Conservation (phyloP, 768 basidiomycete species). For the Dacryopinax primogenitus region DNA sequence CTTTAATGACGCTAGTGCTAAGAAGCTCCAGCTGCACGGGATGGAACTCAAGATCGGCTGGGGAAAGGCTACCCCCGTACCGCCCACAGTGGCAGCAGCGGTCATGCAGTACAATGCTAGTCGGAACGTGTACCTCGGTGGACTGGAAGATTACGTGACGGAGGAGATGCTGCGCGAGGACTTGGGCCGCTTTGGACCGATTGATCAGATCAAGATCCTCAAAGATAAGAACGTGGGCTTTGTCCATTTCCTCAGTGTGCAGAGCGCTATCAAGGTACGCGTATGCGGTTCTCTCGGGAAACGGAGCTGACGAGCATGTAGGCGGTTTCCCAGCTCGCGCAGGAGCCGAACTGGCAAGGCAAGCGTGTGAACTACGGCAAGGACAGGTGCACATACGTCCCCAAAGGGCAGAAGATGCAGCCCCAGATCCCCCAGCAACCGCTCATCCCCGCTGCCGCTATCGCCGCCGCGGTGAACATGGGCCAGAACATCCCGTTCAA, state of each 20-base stretch:
- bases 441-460: conserved; percentile 21
- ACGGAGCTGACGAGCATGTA: conserved; percentile 23
- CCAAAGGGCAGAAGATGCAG: conserved; percentile 67
- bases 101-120: conserved; percentile 88
- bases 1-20: conserved; percentile 91
- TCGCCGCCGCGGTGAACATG: conserved; percentile 12
- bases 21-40: conserved; percentile 83
- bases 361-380: conserved; percentile 98
- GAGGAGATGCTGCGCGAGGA: conserved; percentile 90
- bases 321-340: conserved; percentile 89
- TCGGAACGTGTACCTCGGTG: conserved; percentile 92
- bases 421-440: conserved; percentile 23
- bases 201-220: conserved; percentile 99
- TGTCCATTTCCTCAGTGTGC: conserved; percentile 93
- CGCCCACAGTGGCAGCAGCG: conserved; percentile 70
- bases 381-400: conserved; percentile 95
- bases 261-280: conserved; percentile 82
- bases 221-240: conserved; percentile 99
- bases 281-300: background rate
- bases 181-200: conserved; percentile 80
- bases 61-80: conserved; percentile 89
- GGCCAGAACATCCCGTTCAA: conserved; percentile 9
- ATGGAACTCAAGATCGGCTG: conserved; percentile 98
- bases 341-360: conserved; percentile 85
- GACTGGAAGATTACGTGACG: conserved; percentile 76